Evolutionary conservation across 2,329 filamentous ascomycete genomes (phyloP).

Genomic region (Aspergillus fischeri): DNA sequence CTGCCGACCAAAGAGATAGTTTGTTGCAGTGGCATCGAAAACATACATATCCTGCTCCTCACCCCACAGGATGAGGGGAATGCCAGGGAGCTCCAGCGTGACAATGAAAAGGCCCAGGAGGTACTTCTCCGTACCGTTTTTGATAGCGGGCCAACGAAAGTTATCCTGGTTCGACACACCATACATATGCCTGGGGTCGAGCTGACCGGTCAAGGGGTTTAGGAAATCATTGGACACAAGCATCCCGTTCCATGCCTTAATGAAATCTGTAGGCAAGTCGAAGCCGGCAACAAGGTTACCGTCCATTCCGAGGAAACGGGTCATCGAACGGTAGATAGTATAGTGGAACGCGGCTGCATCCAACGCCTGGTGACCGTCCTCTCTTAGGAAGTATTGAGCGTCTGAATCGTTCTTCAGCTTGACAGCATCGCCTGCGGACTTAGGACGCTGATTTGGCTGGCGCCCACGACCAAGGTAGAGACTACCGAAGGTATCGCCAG

Average conservation of each 20-base stretch:
- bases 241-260: slow-evolving; percentile 52
- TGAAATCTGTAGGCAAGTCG: slow-evolving; percentile 52
- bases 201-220: slow-evolving; percentile 55
- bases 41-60: slow-evolving; percentile 63
- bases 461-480: slow-evolving; percentile 60
- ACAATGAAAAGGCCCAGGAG: slow-evolving; percentile 55
- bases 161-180: slow-evolving; percentile 63
- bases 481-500: slow-evolving; percentile 56
- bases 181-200: slow-evolving; percentile 61
- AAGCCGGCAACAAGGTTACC: slow-evolving; percentile 51
- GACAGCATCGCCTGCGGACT: slow-evolving; percentile 47
- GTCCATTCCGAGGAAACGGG: slow-evolving; percentile 57
- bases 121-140: slow-evolving; percentile 53
- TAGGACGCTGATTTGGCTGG: slow-evolving; percentile 48
- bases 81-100: slow-evolving; percentile 57
- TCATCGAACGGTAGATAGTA: slow-evolving; percentile 56
- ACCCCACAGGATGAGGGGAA: slow-evolving; percentile 60
- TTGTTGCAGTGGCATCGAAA: slow-evolving; percentile 58
- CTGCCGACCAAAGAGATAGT: slow-evolving; percentile 62
- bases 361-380: slow-evolving; percentile 48
- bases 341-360: slow-evolving; percentile 61
- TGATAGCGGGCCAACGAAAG: slow-evolving; percentile 59
- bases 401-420: slow-evolving; percentile 41
- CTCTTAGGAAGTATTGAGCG: slow-evolving; percentile 48
- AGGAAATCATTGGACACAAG: slow-evolving; percentile 55